Percentiles rank a stretch among this genome's conserved stretches.
phyloP scores from a whole-genome alignment of 345 rosid species.

The Eutrema heterophyllum region DNA sequence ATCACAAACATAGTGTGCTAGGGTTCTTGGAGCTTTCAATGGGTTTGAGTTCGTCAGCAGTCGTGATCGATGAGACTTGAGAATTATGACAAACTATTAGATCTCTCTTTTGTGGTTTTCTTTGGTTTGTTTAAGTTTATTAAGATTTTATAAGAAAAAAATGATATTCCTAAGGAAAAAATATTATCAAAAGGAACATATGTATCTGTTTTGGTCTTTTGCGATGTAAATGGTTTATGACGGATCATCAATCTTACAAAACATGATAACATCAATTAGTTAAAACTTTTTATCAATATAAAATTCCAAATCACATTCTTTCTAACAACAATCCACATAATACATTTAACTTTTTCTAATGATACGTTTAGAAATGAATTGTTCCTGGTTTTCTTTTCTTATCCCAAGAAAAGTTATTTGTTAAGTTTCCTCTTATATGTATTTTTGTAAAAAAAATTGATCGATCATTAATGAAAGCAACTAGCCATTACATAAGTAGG shows the following conservation, averaged over 20 bases:
- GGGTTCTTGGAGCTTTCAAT: not conserved
- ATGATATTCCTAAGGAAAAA: not conserved
- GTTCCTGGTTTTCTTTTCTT: no score
- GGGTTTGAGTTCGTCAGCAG: not conserved
- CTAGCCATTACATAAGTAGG: slow-evolving; percentile 21
- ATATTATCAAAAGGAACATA: not conserved
- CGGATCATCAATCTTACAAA: slow-evolving; percentile 2
- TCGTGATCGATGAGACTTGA: not conserved
- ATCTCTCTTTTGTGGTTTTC: not conserved
- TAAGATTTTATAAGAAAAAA: not conserved
- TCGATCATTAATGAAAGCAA: not conserved
- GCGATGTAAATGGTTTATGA: not conserved
- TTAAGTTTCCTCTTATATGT: not conserved
- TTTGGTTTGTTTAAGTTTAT: not conserved
- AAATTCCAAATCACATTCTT: not conserved
- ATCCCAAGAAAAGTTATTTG: not conserved
- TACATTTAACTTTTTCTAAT: not conserved
- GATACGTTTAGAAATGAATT: not conserved
- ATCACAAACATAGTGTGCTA: not conserved
- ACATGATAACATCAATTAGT: not conserved
- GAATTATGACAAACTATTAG: not conserved
- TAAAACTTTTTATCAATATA: not conserved
- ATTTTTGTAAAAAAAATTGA: not conserved
- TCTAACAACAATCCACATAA: not conserved
- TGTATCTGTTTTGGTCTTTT: not conserved